Conservation (phyloP, 2,329 filamentous ascomycete species). For the Chaetomiaceae sp. region DNA sequence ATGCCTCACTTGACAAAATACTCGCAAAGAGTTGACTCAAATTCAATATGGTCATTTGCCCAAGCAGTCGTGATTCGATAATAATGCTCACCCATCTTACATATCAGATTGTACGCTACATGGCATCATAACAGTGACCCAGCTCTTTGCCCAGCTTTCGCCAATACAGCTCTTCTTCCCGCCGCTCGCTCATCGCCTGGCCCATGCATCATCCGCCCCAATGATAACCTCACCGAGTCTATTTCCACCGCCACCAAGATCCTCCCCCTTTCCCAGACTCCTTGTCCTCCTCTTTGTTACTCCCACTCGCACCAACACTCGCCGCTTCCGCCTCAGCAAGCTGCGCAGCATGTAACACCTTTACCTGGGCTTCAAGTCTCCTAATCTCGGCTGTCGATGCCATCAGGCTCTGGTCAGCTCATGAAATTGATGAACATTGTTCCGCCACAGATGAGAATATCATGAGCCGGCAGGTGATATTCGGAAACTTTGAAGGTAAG, state of each 20-base stretch:
- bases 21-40: no score
- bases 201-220: neutral
- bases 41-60: no score
- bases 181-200: neutral
- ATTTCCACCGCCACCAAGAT: conserved; percentile 12
- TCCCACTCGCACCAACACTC: neutral
- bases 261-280: neutral
- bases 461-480: no score
- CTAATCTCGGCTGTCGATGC: conserved; percentile 23
- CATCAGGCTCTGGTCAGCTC: neutral
- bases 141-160: no score
- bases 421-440: no score
- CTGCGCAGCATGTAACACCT: conserved; percentile 13
- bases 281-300: neutral
- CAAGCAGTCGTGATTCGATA: no score
- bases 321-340: neutral
- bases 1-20: no score
- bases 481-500: neutral
- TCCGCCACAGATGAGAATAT: no score
- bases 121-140: no score
- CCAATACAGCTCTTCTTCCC: neutral
- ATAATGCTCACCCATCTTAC: no score
- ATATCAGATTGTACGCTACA: no score
- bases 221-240: neutral
- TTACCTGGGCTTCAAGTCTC: conserved; percentile 23